phyloP scores from a whole-genome alignment of 768 basidiomycete genomes.

The Collybiopsis luxurians region DNA sequence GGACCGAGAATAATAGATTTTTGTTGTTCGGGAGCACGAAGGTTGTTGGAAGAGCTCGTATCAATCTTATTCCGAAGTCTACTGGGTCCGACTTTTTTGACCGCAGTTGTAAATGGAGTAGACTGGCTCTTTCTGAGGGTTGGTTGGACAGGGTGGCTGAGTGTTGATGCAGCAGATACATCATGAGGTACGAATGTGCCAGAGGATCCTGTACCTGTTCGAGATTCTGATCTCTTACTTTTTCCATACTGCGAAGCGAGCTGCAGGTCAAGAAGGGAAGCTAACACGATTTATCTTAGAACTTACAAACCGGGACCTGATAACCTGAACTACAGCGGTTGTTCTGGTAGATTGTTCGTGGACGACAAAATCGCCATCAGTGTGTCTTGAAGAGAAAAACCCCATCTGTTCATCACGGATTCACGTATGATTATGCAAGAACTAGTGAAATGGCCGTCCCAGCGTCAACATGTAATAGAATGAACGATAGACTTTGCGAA shows the following conservation, averaged over 20 bases:
- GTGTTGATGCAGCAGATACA: conserved; percentile 33
- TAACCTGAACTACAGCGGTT: conserved; percentile 50
- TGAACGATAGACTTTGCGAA: no score
- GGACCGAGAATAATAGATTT: neutral
- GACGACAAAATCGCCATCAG: conserved; percentile 36
- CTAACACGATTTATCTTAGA: no score
- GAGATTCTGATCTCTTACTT: conserved; percentile 41
- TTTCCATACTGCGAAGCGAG: conserved; percentile 41
- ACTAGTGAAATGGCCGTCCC: no score
- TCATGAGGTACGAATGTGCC: conserved; percentile 28
- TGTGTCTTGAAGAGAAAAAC: conserved; percentile 50
- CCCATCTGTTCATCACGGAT: conserved; percentile 43
- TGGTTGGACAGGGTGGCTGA: conserved; percentile 15
- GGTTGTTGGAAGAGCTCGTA: conserved; percentile 1
- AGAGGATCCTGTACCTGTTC: conserved; percentile 33
- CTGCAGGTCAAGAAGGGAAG: conserved; percentile 9
- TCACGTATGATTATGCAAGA: no score
- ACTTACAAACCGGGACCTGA: conserved; percentile 62
- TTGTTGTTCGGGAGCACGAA: neutral
- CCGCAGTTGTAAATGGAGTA: conserved; percentile 9
- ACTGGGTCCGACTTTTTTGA: neutral
- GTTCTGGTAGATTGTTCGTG: conserved; percentile 27
- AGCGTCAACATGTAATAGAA: no score
- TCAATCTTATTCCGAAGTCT: neutral
- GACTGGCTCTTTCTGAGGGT: conserved; percentile 18